A percentile compares a stretch with the other conserved stretches of the same genome.
phyloP scores from a whole-genome alignment of 2,329 filamentous ascomycete genomes.

The Calonectria honghensis region DNA sequence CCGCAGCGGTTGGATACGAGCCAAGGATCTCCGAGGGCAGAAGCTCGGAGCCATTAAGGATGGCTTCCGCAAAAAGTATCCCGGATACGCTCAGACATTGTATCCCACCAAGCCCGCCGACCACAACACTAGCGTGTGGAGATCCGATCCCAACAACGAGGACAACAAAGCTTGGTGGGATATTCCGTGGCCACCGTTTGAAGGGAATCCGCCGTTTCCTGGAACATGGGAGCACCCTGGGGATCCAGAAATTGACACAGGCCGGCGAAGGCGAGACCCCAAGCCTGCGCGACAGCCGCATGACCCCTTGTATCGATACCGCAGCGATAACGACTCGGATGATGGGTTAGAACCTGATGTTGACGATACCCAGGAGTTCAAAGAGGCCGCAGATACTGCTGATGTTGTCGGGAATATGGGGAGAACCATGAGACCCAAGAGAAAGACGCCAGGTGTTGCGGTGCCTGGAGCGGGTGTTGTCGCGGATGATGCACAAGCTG shows the following conservation, averaged over 20 bases:
- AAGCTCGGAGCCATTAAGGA: constrained; percentile 48
- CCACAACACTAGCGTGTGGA: constrained; percentile 50
- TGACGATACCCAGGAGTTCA: constrained; percentile 43
- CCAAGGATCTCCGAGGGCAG: constrained; percentile 39
- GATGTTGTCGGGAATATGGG: background rate
- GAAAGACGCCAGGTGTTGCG: background rate
- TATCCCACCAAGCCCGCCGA: constrained; percentile 52
- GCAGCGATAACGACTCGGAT: constrained; percentile 47
- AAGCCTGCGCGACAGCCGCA: constrained; percentile 17
- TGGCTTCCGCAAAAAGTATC: constrained; percentile 51
- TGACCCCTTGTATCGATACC: constrained; percentile 49
- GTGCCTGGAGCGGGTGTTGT: background rate
- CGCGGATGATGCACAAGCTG: background rate
- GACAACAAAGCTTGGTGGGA: constrained; percentile 52
- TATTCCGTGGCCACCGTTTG: constrained; percentile 56
- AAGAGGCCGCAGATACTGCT: background rate
- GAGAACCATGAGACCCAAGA: background rate
- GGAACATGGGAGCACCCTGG: constrained; percentile 47
- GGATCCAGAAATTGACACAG: constrained; percentile 13
- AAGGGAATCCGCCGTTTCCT: constrained; percentile 49
- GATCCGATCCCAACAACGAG: constrained; percentile 58
- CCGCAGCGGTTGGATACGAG: constrained; percentile 58
- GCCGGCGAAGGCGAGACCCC: background rate
- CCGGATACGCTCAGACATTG: constrained; percentile 55
- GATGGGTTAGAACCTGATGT: constrained; percentile 48